Evolutionary conservation across 1,284 basidiomycete genomes (phyloP), one percentile per base, ranked within the genome.

Genomic region (Ustilago trichophora): DNA sequence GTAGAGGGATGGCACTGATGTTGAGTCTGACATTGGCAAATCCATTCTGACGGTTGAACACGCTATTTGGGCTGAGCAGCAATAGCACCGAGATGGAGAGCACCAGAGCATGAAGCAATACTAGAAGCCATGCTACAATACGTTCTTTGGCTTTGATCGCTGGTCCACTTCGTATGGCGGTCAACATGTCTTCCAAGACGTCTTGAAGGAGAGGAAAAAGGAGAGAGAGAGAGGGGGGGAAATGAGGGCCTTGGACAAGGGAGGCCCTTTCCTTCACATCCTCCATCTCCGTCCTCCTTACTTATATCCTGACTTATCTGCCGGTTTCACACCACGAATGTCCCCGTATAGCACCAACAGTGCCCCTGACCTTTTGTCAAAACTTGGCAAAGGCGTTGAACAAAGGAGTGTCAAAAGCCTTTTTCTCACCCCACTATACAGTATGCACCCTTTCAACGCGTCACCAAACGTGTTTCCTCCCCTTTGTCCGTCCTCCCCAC

Each of bases 1-100:
- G 19, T n/a, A n/a, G 25, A 0, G 37, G 16, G 10, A 63, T 27
- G 9, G 37, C 37, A 6, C 18, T 25, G 1, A 26, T 24, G 33
- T 64, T 41, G 31, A 64, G 47, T n/a, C 25, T 35, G 44, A 64
- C 60, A n/a, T n/a, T 64, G n/a, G 60, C 60, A 12, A 64, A n/a
- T 6, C 60, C 60, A 22, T 36, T 64, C 3, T 26, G 18, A 11
- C 27, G 43, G 15, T 52, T 45, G 26, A 64, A 56, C 21, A 64
- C 6, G 21, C 4, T 48, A 41, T 64, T 64, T 1, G 60, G 60
- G 36, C 53, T 64, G 25, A 64, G 53, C 21, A 64, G 49, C 21
- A 64, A 34, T 12, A 56, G 34, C 0, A 56, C 27, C 16, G 53
- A 64, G 3, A 52, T 29, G 8, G 21, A 32, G 7, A 64, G 35